Percentiles rank a stretch among this genome's conserved stretches.
These are phyloP conservation scores for Trametes polyzona DNA, from an alignment of 1,284 basidiomycete genomes.

Conservation along the genomic window DNA sequence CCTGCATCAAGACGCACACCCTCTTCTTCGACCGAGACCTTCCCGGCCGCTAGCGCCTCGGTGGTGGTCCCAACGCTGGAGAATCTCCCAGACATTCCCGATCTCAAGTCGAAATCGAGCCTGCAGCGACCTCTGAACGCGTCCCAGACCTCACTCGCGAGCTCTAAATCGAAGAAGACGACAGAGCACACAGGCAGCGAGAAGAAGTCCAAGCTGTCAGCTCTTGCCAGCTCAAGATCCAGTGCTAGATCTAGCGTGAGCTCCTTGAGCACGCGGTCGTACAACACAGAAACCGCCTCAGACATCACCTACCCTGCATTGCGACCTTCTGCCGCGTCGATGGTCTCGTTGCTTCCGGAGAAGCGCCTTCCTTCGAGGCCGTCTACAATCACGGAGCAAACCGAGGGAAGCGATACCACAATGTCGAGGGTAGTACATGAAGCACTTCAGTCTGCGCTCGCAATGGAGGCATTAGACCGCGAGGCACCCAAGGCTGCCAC, in stretches of 20 bases:
- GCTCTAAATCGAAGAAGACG: slow-evolving; percentile 23
- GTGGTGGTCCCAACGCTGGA: slow-evolving; percentile 47
- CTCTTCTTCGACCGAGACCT: slow-evolving; percentile 40
- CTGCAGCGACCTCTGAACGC: slow-evolving; percentile 25
- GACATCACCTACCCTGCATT: slow-evolving; percentile 68
- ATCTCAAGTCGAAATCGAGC: slow-evolving; percentile 52
- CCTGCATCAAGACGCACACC: slow-evolving; percentile 41
- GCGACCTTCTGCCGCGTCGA: slow-evolving; percentile 63
- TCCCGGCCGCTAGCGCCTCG: slow-evolving; percentile 44
- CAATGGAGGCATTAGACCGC: slow-evolving; percentile 35
- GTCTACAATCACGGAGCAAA: slow-evolving; percentile 20
- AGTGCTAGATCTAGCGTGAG: slow-evolving; percentile 33
- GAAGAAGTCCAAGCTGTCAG: slow-evolving; percentile 64
- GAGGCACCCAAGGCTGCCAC: neutral
- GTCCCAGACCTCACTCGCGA: slow-evolving; percentile 27
- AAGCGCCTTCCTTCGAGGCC: slow-evolving; percentile 10
- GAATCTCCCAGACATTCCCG: slow-evolving; percentile 60
- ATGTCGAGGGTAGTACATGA: slow-evolving; percentile 59
- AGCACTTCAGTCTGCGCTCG: slow-evolving; percentile 59
- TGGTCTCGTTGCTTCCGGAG: slow-evolving; percentile 40
- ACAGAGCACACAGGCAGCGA: slow-evolving; percentile 17
- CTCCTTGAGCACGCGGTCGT: slow-evolving; percentile 52
- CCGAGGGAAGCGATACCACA: slow-evolving; percentile 33
- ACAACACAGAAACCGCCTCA: slow-evolving; percentile 54
- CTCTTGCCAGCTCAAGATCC: slow-evolving; percentile 59